phyloP scores from a whole-genome alignment of 139 green algal species.

The Volvox africanus region DNA sequence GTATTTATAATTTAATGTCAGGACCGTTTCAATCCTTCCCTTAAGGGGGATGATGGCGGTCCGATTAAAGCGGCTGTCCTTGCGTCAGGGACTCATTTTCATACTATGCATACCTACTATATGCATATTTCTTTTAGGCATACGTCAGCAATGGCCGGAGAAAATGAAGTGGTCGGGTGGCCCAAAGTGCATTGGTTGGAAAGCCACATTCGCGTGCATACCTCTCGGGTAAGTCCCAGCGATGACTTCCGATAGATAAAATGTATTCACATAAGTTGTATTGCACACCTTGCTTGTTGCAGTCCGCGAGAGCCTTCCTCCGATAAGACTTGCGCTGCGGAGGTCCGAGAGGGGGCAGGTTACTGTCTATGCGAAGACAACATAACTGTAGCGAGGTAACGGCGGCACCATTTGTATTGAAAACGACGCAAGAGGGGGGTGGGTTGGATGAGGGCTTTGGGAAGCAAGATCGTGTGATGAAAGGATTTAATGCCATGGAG shows the following conservation, averaged over 20 bases:
- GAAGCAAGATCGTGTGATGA: neutral
- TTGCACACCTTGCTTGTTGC: neutral
- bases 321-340: neutral
- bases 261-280: no score
- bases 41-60: neutral
- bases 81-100: neutral
- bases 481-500: neutral
- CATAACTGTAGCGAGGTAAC: constrained; percentile 17
- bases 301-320: neutral
- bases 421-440: no score
- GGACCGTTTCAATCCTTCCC: no score
- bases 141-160: neutral
- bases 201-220: neutral
- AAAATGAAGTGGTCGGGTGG: neutral
- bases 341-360: neutral
- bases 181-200: neutral
- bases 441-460: neutral
- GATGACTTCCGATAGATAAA: neutral
- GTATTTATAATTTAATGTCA: no score
- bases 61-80: neutral
- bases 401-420: no score
- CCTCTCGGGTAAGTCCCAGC: neutral
- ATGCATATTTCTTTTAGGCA: neutral
- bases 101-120: constrained; percentile 2
- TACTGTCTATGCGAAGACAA: constrained; percentile 34